phyloP scores from a whole-genome alignment of 768 basidiomycete genomes.

The Mycena rosella region DNA sequence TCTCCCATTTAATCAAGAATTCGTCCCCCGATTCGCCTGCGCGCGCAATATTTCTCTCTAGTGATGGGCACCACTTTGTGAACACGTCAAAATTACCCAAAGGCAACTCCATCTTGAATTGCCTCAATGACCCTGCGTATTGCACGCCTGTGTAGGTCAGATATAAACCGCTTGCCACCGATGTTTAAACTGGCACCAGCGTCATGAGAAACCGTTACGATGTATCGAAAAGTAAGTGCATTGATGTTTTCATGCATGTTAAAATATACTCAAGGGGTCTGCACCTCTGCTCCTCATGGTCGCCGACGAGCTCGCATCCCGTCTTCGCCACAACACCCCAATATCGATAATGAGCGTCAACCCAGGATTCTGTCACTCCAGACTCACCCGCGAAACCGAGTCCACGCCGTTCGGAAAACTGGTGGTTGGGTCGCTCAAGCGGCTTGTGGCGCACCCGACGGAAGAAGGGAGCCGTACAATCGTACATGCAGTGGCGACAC shows the following conservation, averaged over 20 bases:
- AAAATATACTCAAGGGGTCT: background rate
- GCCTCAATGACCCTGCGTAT: no score
- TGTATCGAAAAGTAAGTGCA: constrained; percentile 42
- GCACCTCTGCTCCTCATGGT: constrained; percentile 43
- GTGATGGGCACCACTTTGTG: constrained; percentile 27
- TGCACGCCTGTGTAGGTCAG: no score
- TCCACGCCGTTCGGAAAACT: constrained; percentile 10
- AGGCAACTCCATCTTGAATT: no score
- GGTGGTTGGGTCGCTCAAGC: constrained; percentile 28
- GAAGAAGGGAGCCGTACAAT: constrained; percentile 53
- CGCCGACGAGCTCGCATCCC: no score
- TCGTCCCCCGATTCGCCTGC: constrained; percentile 39
- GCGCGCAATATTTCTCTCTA: constrained; percentile 48
- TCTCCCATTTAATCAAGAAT: constrained; percentile 50
- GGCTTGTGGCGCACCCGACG: constrained; percentile 44
- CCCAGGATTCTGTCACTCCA: constrained; percentile 53
- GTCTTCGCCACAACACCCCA: constrained; percentile 40
- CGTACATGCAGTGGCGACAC: constrained; percentile 47
- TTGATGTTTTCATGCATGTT: no score
- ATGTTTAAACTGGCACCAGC: constrained; percentile 44
- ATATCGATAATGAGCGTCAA: constrained; percentile 48
- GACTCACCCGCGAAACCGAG: constrained; percentile 41
- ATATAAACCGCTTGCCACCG: constrained; percentile 42
- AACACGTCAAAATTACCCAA: no score
- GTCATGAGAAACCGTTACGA: constrained; percentile 43